A percentile compares a stretch with the other conserved stretches of the same genome.
phyloP scores from a whole-genome alignment of 257 asterid species.

The Knoxia roxburghii region DNA sequence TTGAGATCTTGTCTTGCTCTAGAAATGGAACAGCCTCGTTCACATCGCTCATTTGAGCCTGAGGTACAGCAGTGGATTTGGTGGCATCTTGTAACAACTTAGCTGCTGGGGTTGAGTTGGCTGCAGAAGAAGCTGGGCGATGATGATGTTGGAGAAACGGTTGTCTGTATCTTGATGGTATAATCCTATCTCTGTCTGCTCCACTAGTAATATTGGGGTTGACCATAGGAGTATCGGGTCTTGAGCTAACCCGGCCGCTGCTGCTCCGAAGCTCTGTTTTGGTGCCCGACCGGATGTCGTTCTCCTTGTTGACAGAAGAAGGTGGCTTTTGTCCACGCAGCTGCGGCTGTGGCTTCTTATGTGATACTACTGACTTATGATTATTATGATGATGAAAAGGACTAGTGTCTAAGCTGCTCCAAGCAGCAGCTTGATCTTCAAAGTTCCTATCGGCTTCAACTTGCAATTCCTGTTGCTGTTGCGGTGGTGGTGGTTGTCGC shows the following conservation, averaged over 20 bases:
- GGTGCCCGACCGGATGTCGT: slow-evolving; percentile 13
- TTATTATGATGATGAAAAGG: neutral
- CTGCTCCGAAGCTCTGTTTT: slow-evolving; percentile 24
- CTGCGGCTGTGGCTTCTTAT: slow-evolving; percentile 24
- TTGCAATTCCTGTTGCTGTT: slow-evolving; percentile 10
- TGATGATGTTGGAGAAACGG: slow-evolving; percentile 31
- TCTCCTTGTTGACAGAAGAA: slow-evolving; percentile 23
- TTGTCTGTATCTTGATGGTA: slow-evolving; percentile 57
- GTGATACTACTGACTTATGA: slow-evolving; percentile 1
- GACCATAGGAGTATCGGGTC: slow-evolving; percentile 56
- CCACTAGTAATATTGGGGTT: slow-evolving; percentile 2
- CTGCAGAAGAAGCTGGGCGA: slow-evolving; percentile 15
- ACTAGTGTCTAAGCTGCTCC: slow-evolving; percentile 17
- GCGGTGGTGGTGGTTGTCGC: too few relatives aligned
- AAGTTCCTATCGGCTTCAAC: neutral
- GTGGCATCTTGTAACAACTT: slow-evolving; percentile 64
- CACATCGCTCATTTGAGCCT: neutral
- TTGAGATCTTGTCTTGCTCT: slow-evolving; percentile 31
- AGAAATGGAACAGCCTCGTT: slow-evolving; percentile 16
- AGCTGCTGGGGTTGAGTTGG: slow-evolving; percentile 51
- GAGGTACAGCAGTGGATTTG: slow-evolving; percentile 15
- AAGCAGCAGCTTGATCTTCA: neutral
- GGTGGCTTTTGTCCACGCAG: slow-evolving; percentile 17
- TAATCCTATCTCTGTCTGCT: slow-evolving; percentile 36
- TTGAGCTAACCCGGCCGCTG: slow-evolving; percentile 28